A percentile compares a stretch with the other conserved stretches of the same genome.
Evolutionary conservation across 352 stramenopile genomes (phyloP).

Genomic region (Phytopythium delawarense): DNA sequence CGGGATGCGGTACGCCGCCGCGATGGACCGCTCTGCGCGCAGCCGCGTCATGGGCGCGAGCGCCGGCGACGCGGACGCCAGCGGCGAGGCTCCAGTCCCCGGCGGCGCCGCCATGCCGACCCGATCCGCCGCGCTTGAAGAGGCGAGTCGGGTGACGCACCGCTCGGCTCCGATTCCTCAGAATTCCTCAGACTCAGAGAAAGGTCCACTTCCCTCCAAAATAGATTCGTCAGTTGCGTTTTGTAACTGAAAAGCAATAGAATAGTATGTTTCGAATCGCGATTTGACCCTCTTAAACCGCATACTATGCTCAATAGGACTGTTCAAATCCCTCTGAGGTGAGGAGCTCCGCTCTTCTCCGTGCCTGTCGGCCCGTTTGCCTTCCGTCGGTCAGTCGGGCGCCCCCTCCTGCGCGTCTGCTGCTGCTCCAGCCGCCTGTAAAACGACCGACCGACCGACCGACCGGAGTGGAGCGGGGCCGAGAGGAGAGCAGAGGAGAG

Average conservation of each 20-base stretch:
- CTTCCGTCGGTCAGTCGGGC: neutral
- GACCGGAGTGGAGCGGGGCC: neutral
- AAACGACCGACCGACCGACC: neutral
- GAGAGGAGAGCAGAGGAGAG: no score
- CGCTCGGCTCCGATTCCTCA: no score
- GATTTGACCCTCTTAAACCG: no score
- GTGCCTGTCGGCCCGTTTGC: no score
- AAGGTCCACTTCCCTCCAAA: no score
- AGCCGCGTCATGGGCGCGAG: slow-evolving; percentile 23
- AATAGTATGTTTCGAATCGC: no score
- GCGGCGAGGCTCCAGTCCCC: neutral
- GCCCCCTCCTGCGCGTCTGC: neutral
- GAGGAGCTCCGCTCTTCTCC: neutral
- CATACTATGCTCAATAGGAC: no score
- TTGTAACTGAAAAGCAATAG: no score
- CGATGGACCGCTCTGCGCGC: slow-evolving; percentile 40
- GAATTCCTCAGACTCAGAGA: no score
- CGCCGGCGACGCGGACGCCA: neutral
- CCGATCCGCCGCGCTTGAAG: neutral
- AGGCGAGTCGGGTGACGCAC: neutral
- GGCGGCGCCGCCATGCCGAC: neutral
- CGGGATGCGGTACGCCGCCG: slow-evolving; percentile 31
- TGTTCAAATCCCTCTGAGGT: neutral
- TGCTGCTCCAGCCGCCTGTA: neutral
- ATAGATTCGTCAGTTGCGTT: no score